Evolutionary conservation across 768 basidiomycete species (phyloP), one percentile per base, ranked within the genome.

Genomic region (Boletellus sp.): DNA sequence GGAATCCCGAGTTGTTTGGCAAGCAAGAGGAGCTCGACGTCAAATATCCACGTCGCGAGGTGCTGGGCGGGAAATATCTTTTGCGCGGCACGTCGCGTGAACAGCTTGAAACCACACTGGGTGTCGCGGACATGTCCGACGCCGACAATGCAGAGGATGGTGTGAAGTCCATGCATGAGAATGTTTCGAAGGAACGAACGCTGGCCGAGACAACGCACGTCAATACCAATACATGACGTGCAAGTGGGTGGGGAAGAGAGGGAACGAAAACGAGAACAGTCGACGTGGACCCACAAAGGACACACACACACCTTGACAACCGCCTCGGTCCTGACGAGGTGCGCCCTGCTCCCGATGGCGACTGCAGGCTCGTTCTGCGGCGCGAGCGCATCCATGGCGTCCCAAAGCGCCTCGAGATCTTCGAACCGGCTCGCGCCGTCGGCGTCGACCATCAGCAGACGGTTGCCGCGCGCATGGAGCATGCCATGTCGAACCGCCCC

Each of bases 91-190:
- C 74, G 60, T 11, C 92, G 89, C 15, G 92, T 84, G 71, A 95
- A 94, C 23, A 97, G 80, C 71, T 97, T 97, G 83, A 97, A 97
- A 28, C 94, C 94, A 63, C 94, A 96, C 65, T 96, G 94, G 16
- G 94, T 97, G 72, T 96, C 94, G 22, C 90, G 82, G 52, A 95
- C 88, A 62, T 91, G 85, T 8, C 86, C 86, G 3, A 94, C 92
- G 41, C 94, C 94, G 26, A 95, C 84, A 40, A 95, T 80, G 32
- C 87, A 83, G 9, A 96, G 78, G 63, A 94, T 84, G 17, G 90
- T 84, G 66, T 97, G 94, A 50, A 97, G 80, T 4, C 87, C 88
- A 61, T 95, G 86, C 94, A 96, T 97, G 48, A 95, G 84, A 51
- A 95, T 71, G 62, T 96, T 97, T 28, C 94, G 87, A 17, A 95